phyloP scores from a whole-genome alignment of 2,329 filamentous ascomycete species.

The Sporothrix mexicana region DNA sequence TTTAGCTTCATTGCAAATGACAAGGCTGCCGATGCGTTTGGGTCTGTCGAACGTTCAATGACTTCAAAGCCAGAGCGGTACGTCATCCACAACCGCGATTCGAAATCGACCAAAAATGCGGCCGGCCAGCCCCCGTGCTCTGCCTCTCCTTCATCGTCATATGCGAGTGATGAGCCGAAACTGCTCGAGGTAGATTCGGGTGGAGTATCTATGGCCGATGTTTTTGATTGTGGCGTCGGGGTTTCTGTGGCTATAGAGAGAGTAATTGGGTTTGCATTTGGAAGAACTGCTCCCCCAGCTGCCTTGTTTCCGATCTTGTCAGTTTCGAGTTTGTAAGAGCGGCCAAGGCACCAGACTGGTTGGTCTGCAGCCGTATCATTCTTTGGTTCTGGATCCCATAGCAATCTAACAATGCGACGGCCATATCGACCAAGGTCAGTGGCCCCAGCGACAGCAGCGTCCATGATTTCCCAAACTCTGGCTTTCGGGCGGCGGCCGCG shows the following conservation, averaged over 20 bases:
- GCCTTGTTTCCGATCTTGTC: conserved; percentile 35
- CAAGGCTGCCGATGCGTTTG: conserved; percentile 71
- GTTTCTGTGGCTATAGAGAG: conserved; percentile 25
- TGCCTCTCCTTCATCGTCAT: conserved; percentile 49
- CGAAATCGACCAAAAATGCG: conserved; percentile 88
- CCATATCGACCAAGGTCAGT: conserved; percentile 76
- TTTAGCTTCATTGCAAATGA: conserved; percentile 85
- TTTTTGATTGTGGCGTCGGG: conserved; percentile 32
- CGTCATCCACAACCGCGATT: conserved; percentile 94
- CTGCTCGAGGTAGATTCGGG: conserved; percentile 58
- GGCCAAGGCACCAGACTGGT: conserved; percentile 82
- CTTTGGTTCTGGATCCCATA: conserved; percentile 88
- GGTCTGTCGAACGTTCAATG: conserved; percentile 79
- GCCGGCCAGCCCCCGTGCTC: conserved; percentile 74
- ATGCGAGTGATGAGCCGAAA: conserved; percentile 58
- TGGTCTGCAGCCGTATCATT: conserved; percentile 73
- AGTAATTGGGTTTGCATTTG: conserved; percentile 27
- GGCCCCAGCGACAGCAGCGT: conserved; percentile 52
- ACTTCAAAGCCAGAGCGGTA: conserved; percentile 86
- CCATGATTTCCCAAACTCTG: conserved; percentile 40
- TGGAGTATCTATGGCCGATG: conserved; percentile 50
- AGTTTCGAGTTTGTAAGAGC: conserved; percentile 54
- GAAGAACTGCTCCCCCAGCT: conserved; percentile 33
- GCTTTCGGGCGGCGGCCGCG: not conserved
- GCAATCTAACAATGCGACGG: conserved; percentile 84